These are phyloP conservation scores for Violaceomyces palustris DNA, from an alignment of 1,284 basidiomycete species.

Conservation along the genomic window DNA sequence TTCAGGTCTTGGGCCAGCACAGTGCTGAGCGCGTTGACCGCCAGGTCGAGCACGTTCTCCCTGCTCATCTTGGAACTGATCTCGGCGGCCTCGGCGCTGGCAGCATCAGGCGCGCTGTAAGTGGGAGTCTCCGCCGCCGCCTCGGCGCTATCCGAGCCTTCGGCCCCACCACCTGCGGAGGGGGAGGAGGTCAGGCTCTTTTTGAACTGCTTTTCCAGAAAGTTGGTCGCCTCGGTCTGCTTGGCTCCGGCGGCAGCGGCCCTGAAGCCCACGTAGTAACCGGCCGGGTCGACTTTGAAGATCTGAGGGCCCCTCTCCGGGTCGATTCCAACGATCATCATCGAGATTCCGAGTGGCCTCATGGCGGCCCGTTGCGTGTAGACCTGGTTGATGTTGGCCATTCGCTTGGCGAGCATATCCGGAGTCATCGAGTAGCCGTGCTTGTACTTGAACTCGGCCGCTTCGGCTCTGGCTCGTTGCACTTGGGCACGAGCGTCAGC, in stretches of 20 bases:
- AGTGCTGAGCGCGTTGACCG: slow-evolving; percentile 90
- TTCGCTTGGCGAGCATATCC: slow-evolving; percentile 82
- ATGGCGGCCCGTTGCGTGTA: slow-evolving; percentile 96
- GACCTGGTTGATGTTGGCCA: slow-evolving; percentile 99
- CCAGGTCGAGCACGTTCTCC: slow-evolving; percentile 63
- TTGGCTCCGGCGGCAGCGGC: slow-evolving; percentile 95
- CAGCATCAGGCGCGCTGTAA: slow-evolving; percentile 26
- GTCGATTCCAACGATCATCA: slow-evolving; percentile 93
- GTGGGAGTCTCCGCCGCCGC: slow-evolving; percentile 1
- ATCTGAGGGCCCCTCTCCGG: slow-evolving; percentile 78
- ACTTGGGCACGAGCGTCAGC: slow-evolving; percentile 93
- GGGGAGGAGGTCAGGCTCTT: slow-evolving; percentile 58
- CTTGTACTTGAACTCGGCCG: slow-evolving; percentile 91
- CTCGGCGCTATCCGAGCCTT: neutral
- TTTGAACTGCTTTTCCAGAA: slow-evolving; percentile 97
- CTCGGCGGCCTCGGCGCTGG: slow-evolving; percentile 31
- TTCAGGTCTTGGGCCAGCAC: slow-evolving; percentile 93
- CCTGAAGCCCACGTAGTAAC: slow-evolving; percentile 97
- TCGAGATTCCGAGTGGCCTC: slow-evolving; percentile 92
- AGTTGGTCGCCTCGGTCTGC: slow-evolving; percentile 95
- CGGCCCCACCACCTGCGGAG: slow-evolving; percentile 1
- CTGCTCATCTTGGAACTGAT: slow-evolving; percentile 21
- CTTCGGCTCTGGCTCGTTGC: slow-evolving; percentile 78
- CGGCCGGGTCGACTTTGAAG: slow-evolving; percentile 97
- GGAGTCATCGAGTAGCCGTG: slow-evolving; percentile 95